Base-by-base conservation (phyloP, 164 flowering plant genomes). In the Aristolochia fimbriata region DNA sequence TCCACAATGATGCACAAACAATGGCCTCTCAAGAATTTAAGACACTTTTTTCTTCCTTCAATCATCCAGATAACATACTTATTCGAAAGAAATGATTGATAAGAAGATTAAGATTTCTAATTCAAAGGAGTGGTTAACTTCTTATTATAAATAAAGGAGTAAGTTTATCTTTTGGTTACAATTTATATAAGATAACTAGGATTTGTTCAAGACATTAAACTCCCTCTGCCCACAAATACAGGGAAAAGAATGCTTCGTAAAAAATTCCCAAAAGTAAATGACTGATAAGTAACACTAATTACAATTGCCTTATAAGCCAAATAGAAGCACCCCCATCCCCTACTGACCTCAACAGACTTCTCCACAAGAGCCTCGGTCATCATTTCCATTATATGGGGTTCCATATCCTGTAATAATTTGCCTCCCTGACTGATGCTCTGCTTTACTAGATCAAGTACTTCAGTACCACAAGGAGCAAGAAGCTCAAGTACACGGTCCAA, bases 321-420 rank as follows among this genome's bases (percentile, higher is more conserved):
- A 21, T 21, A 16, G 31, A n/a, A 20, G n/a, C 21, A 13, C 3
- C 15, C 24, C 17, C 22, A 72, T 57, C 20, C 17, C 46, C 5
- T 20, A 49, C 30, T 54, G 57, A 88, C 99, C 92, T 88, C 96
- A 66, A 76, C 83, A 64, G 97, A 82, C 72, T 82, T 88, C 66
- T 88, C 94, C 55, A 86, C 88, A 25, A 94, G 68, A 15, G 88
- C 76, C 43, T 84, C 90, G 50, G 75, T 68, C 41, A 94, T 78
- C 53, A 91, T 68, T 49, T 73, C 73, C 66, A 83, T 68, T 47
- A 83, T 81, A 54, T 47, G 57, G 20, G 97, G 88, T 48, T 71
- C 60, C 62, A 85, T 45, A 75, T 73, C 82, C 65, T 75, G 72
- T 73, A 91, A 76, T 50, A 78, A 70, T 49, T 71, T 76, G 45